Evolutionary conservation across 805 yeast genomes (phyloP), one percentile per base, ranked within the genome.

Genomic region (Schwanniomyces yamadae): DNA sequence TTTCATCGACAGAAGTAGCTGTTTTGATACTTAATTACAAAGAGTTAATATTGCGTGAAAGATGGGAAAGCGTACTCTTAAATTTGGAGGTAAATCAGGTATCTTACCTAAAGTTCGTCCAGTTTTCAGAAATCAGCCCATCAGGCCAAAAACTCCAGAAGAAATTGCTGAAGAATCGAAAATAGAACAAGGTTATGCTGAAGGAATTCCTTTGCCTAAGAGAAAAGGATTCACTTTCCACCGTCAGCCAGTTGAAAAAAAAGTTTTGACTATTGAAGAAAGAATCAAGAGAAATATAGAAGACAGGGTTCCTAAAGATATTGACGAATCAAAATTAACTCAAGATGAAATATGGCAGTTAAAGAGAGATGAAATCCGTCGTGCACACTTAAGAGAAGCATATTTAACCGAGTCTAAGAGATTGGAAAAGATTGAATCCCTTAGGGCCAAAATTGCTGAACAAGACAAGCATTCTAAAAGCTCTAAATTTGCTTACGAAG

Each of bases 61-160:
- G 23, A 73, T 76, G 74, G 73, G 78, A 34, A 76, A 73, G 46
- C 69, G 77, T 35, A 65, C 69, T 17, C 50, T 74, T 31, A 75
- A 67, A 48, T 68, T 61, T 52, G 79, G 80, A 20, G 79, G 79
- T 11, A 83, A 84, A 60, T 82, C 91, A 32, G 97, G 97, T 56
- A 70, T 86, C 33, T 71, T 90, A 45, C 97, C 97, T 31, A 69
- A 65, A 37, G 80, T 86, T 7, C 80, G 95, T 50, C 77, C 81
- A 25, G 79, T 87, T 20, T 78, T 90, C 63, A 84, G 80, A 50
- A 42, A 55, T 13, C 75, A 77, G 37, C 86, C 89, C 4, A 68
- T 72, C 31, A 72, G 74, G 44, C 81, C 78, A 20, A 54, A 67
- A 41, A 72, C 71, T 42, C 73, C 46, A 10, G 50, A 66, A 21